phyloP scores from a whole-genome alignment of 2,329 filamentous ascomycete species.

The Aspergillus piperis region DNA sequence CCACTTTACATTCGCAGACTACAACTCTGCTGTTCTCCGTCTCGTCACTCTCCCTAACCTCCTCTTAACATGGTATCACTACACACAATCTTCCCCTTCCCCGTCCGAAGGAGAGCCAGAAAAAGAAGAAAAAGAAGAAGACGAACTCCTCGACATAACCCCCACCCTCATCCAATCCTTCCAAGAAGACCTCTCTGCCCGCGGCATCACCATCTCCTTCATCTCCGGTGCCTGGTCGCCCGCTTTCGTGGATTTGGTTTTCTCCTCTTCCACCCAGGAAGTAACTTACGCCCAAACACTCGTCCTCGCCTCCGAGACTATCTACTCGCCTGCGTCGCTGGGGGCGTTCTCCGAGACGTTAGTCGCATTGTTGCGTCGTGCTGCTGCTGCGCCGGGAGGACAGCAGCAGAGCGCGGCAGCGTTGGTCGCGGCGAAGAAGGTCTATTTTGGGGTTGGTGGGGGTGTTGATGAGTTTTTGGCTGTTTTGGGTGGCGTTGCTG shows the following conservation, averaged over 20 bases:
- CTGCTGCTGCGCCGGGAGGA: slow-evolving; percentile 18
- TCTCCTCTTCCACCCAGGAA: slow-evolving; percentile 23
- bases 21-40: slow-evolving; percentile 62
- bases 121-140: slow-evolving; percentile 29
- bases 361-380: slow-evolving; percentile 49
- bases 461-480: slow-evolving; percentile 61
- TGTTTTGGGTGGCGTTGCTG: slow-evolving; percentile 31
- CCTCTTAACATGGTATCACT: slow-evolving; percentile 55
- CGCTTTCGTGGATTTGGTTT: slow-evolving; percentile 46
- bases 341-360: slow-evolving; percentile 58
- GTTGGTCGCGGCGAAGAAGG: slow-evolving; percentile 63
- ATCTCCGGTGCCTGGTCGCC: slow-evolving; percentile 63
- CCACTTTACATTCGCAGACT: slow-evolving; percentile 62
- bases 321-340: slow-evolving; percentile 61
- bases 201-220: slow-evolving; percentile 54
- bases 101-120: slow-evolving; percentile 5
- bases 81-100: slow-evolving; percentile 10
- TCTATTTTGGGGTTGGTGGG: slow-evolving; percentile 68
- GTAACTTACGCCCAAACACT: slow-evolving; percentile 23
- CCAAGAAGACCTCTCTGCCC: slow-evolving; percentile 41
- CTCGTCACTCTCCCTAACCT: slow-evolving; percentile 64
- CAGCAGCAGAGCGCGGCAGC: slow-evolving; percentile 43
- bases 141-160: slow-evolving; percentile 51
- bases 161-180: slow-evolving; percentile 51
- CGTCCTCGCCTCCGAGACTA: slow-evolving; percentile 65